Evolutionary conservation across 345 rosid species (phyloP), one percentile per base, ranked within the genome.

Genomic region (Heritiera fomes): DNA sequence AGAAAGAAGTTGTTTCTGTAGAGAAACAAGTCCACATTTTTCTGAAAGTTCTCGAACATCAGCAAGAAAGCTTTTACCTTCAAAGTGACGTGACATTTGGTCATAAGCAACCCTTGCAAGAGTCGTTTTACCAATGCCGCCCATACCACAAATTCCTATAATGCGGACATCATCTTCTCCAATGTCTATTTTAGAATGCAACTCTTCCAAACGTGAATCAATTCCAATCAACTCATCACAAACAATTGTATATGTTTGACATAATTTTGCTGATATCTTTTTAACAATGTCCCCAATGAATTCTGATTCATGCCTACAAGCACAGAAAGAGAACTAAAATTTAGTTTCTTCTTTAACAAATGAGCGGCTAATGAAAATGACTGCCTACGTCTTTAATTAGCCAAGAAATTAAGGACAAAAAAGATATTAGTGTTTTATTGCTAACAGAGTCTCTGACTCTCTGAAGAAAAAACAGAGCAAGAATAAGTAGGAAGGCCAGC

Each of bases 61-160:
- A n/a, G n/a, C 47, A 13, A 76, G 73, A 64, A 76, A 76, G 13
- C 79, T 41, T 17, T 14, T 20, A 17, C 32, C 71, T 46, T 62
- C 70, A 63, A 75, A 75, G 2, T 61, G 5, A 75, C 7, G 20
- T 12, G 71, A 80, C 55, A 68, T 75, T 14, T 75, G 38, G 38
- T 34, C 47, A 52, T 18, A 80, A 20, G 75, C 45, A 69, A 71
- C 79, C 3, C 17, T 63, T 46, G 79, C 76, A 60, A 76, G 28
- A 7, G 83, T 80, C 6, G 83, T 76, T 67, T 80, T 80, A 15
- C 83, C 79, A 9, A 80, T 76, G n/a, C 83, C 83, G n/a, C 49
- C 75, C 15, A 78, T 78, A 5, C 69, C 80, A 72, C 68, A 59
- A 45, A 77, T 77, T 34, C 75, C 80, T 11, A 77, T 15, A 23